Conservation (phyloP, 108 stramenopile genomes). For the Seminavis robusta region DNA sequence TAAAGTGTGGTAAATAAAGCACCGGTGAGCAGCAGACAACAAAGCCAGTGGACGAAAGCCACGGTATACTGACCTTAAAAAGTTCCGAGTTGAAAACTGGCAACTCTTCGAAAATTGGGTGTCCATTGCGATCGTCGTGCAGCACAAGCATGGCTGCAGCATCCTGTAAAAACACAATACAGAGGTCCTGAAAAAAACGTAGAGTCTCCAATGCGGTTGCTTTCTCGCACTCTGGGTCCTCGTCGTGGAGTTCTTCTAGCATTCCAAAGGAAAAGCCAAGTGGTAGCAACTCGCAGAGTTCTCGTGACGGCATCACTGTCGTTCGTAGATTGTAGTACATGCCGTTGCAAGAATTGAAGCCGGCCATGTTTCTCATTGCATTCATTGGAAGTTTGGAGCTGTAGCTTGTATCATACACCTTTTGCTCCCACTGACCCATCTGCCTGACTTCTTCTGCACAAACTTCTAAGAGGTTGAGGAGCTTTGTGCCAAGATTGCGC, state of each 20-base stretch:
- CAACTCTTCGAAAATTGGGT: no score
- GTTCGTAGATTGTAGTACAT: conserved; percentile 4
- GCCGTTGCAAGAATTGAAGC: background rate
- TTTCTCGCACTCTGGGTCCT: no score
- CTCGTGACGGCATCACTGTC: background rate
- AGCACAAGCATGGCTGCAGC: background rate
- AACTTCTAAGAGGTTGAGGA: background rate
- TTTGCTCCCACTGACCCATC: conserved; percentile 4
- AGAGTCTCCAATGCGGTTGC: background rate
- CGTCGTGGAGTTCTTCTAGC: no score
- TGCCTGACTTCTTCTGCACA: background rate
- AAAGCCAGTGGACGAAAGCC: no score
- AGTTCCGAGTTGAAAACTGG: no score
- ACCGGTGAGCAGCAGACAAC: no score
- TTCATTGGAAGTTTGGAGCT: conserved; percentile 3
- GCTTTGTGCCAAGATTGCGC: background rate
- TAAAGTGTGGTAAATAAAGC: no score
- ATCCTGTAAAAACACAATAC: conserved; percentile 3
- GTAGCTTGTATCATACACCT: background rate
- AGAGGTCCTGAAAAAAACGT: background rate
- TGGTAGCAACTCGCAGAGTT: background rate
- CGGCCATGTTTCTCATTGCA: background rate
- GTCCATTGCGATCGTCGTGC: no score
- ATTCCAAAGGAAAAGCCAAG: no score
- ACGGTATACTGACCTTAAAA: no score